Evolutionary conservation across 306 rosid genomes (phyloP).

Genomic region (Sindora glabra): DNA sequence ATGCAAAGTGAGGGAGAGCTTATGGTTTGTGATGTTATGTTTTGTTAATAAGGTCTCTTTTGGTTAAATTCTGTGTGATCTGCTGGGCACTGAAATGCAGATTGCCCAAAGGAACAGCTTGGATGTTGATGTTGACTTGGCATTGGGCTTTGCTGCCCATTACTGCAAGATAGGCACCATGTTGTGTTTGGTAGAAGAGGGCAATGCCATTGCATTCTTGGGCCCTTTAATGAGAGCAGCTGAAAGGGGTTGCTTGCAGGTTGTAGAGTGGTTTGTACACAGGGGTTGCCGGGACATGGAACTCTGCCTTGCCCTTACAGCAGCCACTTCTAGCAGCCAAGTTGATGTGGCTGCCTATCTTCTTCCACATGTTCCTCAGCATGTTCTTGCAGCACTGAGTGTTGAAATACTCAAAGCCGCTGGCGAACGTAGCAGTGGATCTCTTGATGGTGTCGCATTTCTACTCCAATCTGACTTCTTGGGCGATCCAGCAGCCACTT

Average conservation of each 20-base stretch:
- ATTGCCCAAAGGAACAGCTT: constrained; percentile 83
- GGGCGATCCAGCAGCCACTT: constrained; percentile 75
- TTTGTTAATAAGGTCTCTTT: not conserved
- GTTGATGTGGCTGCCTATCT: constrained; percentile 62
- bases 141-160: constrained; percentile 89
- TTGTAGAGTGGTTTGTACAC: constrained; percentile 85
- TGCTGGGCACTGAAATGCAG: constrained; percentile 35
- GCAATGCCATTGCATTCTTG: constrained; percentile 76
- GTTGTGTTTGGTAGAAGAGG: constrained; percentile 93
- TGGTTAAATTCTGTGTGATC: constrained; percentile 9
- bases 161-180: constrained; percentile 80
- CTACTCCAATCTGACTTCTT: constrained; percentile 78
- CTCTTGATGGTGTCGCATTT: constrained; percentile 80
- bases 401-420: constrained; percentile 85
- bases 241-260: constrained; percentile 79
- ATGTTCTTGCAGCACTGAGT: constrained; percentile 69
- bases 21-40: too few relatives aligned
- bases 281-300: constrained; percentile 89
- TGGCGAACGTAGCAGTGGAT: constrained; percentile 75
- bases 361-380: constrained; percentile 80
- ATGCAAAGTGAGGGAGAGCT: too few relatives aligned
- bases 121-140: constrained; percentile 88
- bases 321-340: constrained; percentile 90
- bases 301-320: constrained; percentile 88
- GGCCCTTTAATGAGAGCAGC: constrained; percentile 96